Percentiles rank a stretch among this genome's conserved stretches.
phyloP scores from a whole-genome alignment of 2,329 filamentous ascomycete genomes.

The Macrophomina tecta region DNA sequence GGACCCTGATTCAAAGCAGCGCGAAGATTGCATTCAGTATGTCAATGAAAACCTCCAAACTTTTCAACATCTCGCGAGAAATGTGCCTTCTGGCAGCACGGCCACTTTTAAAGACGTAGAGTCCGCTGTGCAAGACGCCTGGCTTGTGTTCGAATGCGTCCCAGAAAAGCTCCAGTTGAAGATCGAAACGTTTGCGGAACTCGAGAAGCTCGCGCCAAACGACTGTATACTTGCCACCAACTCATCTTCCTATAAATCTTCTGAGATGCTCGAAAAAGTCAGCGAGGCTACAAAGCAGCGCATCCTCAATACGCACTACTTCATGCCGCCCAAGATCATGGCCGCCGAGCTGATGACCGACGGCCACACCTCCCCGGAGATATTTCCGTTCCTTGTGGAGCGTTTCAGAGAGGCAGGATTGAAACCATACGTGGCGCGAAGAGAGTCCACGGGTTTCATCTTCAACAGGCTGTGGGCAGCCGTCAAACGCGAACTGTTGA shows the following conservation, averaged over 20 bases:
- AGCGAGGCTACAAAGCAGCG: slow-evolving; percentile 44
- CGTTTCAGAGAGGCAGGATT: slow-evolving; percentile 50
- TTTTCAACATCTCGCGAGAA: slow-evolving; percentile 17
- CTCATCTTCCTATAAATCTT: slow-evolving; percentile 59
- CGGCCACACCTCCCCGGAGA: slow-evolving; percentile 49
- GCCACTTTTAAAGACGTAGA: slow-evolving; percentile 47
- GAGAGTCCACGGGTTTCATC: slow-evolving; percentile 61
- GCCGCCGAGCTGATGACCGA: slow-evolving; percentile 62
- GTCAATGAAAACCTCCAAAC: slow-evolving; percentile 44
- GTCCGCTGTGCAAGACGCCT: slow-evolving; percentile 53
- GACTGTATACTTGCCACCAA: slow-evolving; percentile 61
- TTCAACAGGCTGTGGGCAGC: slow-evolving; percentile 65
- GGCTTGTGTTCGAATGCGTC: slow-evolving; percentile 62
- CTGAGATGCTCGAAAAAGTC: slow-evolving; percentile 55
- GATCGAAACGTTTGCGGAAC: slow-evolving; percentile 53
- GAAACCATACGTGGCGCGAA: slow-evolving; percentile 50
- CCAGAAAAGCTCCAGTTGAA: slow-evolving; percentile 59
- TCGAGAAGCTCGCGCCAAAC: slow-evolving; percentile 49
- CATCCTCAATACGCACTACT: slow-evolving; percentile 60
- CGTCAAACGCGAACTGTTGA: slow-evolving; percentile 59
- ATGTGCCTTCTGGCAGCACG: slow-evolving; percentile 35
- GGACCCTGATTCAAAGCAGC: slow-evolving; percentile 49
- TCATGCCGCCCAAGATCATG: slow-evolving; percentile 52
- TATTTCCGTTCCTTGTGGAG: slow-evolving; percentile 55
- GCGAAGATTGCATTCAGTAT: slow-evolving; percentile 48